Evolutionary conservation across 176 grass and related monocot genomes (phyloP).

Genomic region (Lolium rigidum): DNA sequence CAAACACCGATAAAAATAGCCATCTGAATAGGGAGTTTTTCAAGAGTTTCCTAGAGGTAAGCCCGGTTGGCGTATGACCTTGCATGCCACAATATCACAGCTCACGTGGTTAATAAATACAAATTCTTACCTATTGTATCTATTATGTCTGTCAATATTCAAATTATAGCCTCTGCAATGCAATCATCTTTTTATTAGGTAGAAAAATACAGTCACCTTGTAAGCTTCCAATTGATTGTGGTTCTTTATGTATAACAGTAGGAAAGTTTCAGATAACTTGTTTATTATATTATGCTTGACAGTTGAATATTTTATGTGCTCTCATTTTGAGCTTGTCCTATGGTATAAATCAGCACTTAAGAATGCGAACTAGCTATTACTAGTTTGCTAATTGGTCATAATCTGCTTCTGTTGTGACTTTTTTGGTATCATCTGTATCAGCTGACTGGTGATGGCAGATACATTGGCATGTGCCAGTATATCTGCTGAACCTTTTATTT

Average conservation of each 20-base stretch:
- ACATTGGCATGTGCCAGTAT: background rate
- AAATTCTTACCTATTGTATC: background rate
- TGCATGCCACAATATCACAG: background rate
- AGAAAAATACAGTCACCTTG: conserved; percentile 6
- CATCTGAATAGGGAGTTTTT: conserved; percentile 66
- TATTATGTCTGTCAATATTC: background rate
- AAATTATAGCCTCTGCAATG: conserved; percentile 1
- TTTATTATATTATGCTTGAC: background rate
- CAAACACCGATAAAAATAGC: conserved; percentile 55
- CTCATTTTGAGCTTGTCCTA: background rate
- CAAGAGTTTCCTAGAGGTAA: conserved; percentile 75
- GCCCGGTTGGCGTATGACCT: background rate
- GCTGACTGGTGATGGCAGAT: background rate
- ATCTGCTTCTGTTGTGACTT: background rate
- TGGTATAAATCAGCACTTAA: background rate
- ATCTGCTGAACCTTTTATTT: background rate
- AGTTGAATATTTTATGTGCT: conserved; percentile 7
- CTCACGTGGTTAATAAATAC: background rate
- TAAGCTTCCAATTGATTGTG: conserved; percentile 9
- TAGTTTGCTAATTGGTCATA: conserved; percentile 15
- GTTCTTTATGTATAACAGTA: conserved; percentile 15
- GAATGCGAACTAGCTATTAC: background rate
- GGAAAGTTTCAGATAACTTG: conserved; percentile 9
- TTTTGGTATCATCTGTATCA: conserved; percentile 6
- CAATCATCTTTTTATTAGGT: conserved; percentile 7